These are phyloP conservation scores for Yarrowia phangngaensis DNA, from an alignment of 805 yeast species.

Conservation along the genomic window DNA sequence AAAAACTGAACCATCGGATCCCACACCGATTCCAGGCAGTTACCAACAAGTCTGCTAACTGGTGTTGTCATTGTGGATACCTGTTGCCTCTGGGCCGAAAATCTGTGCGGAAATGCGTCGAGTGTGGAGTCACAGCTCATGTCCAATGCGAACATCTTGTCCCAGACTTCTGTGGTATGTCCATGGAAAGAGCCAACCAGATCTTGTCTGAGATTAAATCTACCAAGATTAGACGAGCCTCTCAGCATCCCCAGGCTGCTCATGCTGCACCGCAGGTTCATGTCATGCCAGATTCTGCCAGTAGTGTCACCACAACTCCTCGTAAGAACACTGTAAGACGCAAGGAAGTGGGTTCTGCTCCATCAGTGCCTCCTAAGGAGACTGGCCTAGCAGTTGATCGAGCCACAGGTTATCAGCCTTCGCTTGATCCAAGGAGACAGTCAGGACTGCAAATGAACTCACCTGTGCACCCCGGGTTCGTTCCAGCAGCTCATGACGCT, in stretches of 20 bases:
- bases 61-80: constrained; percentile 99
- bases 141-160: constrained; percentile 88
- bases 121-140: constrained; percentile 93
- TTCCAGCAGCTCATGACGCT: constrained; percentile 9
- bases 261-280: constrained; percentile 16
- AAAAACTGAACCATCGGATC: constrained; percentile 89
- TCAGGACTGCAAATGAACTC: no score
- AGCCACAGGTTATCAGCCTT: no score
- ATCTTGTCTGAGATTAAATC: constrained; percentile 78
- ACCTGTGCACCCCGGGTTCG: no score
- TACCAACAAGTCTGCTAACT: constrained; percentile 89
- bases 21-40: constrained; percentile 96
- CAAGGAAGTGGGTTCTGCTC: constrained; percentile 35
- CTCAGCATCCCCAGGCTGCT: constrained; percentile 10
- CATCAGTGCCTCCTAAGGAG: constrained; percentile 26
- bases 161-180: constrained; percentile 98
- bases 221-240: constrained; percentile 48
- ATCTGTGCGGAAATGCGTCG: constrained; percentile 83
- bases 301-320: constrained; percentile 26
- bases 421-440: no score
- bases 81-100: constrained; percentile 92
- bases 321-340: constrained; percentile 34
- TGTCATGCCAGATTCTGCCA: background rate
- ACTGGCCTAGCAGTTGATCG: no score
- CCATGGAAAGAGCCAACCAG: constrained; percentile 93